Evolutionary conservation across 2,329 filamentous ascomycete genomes (phyloP), one percentile per base, ranked within the genome.

Genomic region (Curvularia sp.): DNA sequence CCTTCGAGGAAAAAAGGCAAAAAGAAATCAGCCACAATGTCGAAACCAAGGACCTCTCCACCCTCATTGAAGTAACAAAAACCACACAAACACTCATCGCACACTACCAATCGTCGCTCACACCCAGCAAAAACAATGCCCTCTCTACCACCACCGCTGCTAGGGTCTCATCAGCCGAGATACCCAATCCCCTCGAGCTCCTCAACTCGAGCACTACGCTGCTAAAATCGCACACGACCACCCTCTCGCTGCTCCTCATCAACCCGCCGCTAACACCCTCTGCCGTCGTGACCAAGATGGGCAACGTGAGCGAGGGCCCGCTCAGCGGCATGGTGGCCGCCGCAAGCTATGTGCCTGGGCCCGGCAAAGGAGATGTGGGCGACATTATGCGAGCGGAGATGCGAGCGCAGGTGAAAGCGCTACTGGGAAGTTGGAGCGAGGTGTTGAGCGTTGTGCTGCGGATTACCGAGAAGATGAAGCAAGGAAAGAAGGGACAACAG

Each of bases 261-360:
- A 97, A 91, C 70, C 85, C 91, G 18, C 93, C 94, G 0, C 96
- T 96, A 66, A 95, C 93, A 0, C 88, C 91, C 0, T 88, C 88
- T 0, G 93, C 92, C 5, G 83, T 96, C 33, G 80, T 78, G 9
- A 88, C 84, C 24, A 87, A 96, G 13, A 80, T 97, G 4, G 83
- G 86, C 33, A 88, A 93, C 57, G 83, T 96, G n/a, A 84, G 88
- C 22, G 83, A 86, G 12, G 88, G 87, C 0, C 87, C 91, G n/a
- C 82, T 96, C 0, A 90, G 91, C 0, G 90, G 87, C 2, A 82
- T 91, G 46, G 88, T 89, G 0, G 88, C 89, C 0, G 86, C 88
- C 0, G 73, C 73, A 0, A 63, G 64, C 2, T 64, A 65, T 13
- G 53, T 53, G 8, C 65, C 73, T 7, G 39, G 54, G 18, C 15